Evolutionary conservation across 441 rosid genomes (phyloP).

Genomic region (Pelargonium cotyledonis): DNA sequence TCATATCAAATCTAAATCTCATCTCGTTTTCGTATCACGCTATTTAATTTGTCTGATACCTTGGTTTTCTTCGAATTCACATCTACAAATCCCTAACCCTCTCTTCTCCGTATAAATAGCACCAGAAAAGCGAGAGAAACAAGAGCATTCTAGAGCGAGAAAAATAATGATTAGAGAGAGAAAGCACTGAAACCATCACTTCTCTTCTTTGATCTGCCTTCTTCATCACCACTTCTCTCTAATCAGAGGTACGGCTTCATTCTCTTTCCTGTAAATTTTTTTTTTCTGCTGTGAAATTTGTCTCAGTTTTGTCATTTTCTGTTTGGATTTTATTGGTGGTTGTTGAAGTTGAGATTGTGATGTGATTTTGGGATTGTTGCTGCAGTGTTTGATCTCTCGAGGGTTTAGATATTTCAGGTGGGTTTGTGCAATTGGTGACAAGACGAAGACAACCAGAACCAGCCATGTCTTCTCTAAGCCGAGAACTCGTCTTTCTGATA

Average conservation of each 20-base stretch:
- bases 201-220: constrained; percentile 15
- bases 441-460: constrained; percentile 17
- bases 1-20: constrained; percentile 18
- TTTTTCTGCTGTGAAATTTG: too few species aligned
- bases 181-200: constrained; percentile 24
- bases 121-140: constrained; percentile 21
- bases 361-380: neutral
- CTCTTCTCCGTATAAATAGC: constrained; percentile 39
- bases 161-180: constrained; percentile 16
- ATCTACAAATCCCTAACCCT: constrained; percentile 42
- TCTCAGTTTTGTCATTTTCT: too few species aligned
- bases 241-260: constrained; percentile 20
- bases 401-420: constrained; percentile 33
- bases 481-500: constrained; percentile 76
- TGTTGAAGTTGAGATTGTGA: neutral
- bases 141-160: constrained; percentile 10
- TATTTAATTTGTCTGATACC: constrained; percentile 35
- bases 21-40: constrained; percentile 24
- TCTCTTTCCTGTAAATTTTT: constrained; percentile 15
- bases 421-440: constrained; percentile 14
- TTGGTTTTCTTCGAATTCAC: neutral
- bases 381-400: constrained; percentile 21
- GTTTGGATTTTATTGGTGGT: neutral
- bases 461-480: constrained; percentile 59
- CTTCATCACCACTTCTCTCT: constrained; percentile 26